Evolutionary conservation across 2,329 filamentous ascomycete species (phyloP).

Genomic region (Aspergillus neoniger): DNA sequence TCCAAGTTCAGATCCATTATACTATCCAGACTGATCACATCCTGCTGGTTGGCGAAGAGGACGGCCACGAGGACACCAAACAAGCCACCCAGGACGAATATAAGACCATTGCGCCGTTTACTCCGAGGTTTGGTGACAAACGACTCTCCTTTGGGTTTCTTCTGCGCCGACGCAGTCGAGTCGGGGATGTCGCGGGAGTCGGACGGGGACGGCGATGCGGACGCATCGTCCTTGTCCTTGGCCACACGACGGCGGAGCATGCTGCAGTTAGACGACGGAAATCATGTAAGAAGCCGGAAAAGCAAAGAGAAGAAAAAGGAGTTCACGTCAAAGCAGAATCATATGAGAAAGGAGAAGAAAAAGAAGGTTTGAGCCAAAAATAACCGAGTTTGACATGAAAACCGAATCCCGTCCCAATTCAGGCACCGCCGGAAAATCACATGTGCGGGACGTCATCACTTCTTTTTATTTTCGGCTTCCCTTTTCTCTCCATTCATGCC

Average conservation of each 20-base stretch:
- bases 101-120: constrained; percentile 76
- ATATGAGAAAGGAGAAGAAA: constrained; percentile 4
- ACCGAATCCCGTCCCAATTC: not conserved
- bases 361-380: not conserved
- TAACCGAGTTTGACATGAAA: not conserved
- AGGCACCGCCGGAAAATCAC: constrained; percentile 14
- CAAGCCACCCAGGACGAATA: constrained; percentile 86
- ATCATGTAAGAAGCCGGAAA: not conserved
- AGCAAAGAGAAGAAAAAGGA: not conserved
- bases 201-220: constrained; percentile 26
- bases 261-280: not conserved
- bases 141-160: constrained; percentile 25
- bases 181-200: constrained; percentile 22
- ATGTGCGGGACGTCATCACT: constrained; percentile 9
- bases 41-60: constrained; percentile 86
- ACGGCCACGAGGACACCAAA: constrained; percentile 86
- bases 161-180: constrained; percentile 22
- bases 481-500: not conserved
- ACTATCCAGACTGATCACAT: constrained; percentile 82
- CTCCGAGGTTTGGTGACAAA: constrained; percentile 47
- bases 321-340: not conserved
- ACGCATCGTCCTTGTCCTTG: constrained; percentile 40
- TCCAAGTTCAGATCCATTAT: constrained; percentile 75
- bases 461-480: no score
- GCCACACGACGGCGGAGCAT: constrained; percentile 47